Evolutionary conservation across 2,329 filamentous ascomycete genomes (phyloP).

Genomic region (Colletotrichum neosansevieriae): DNA sequence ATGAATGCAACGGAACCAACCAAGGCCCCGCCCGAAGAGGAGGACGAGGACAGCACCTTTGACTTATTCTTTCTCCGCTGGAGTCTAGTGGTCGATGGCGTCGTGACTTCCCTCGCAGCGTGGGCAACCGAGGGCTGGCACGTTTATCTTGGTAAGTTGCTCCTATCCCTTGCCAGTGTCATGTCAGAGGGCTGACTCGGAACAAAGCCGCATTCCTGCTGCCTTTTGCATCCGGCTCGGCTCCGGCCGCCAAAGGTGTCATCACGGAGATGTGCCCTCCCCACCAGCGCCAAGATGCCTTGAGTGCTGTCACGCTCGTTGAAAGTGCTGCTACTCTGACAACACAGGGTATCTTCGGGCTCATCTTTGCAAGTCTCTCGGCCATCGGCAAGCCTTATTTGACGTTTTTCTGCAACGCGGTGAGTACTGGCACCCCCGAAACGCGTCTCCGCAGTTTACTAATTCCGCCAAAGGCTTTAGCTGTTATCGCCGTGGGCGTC

Average conservation of each 20-base stretch:
- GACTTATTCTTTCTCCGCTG: slow-evolving; percentile 76
- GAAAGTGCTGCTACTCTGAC: slow-evolving; percentile 75
- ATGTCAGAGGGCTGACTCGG: background rate
- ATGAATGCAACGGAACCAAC: slow-evolving; percentile 61
- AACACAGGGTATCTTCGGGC: slow-evolving; percentile 75
- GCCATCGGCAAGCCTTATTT: slow-evolving; percentile 68
- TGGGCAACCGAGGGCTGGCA: slow-evolving; percentile 75
- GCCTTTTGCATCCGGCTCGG: slow-evolving; percentile 77
- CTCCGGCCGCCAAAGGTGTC: slow-evolving; percentile 78
- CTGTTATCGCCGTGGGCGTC: slow-evolving; percentile 62
- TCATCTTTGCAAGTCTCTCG: slow-evolving; percentile 74
- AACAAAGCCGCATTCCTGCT: slow-evolving; percentile 69
- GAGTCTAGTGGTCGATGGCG: slow-evolving; percentile 73
- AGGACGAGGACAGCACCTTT: slow-evolving; percentile 67
- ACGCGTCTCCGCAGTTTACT: background rate
- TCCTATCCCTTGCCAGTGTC: background rate
- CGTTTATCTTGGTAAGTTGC: slow-evolving; percentile 68
- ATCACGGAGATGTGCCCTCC: slow-evolving; percentile 77
- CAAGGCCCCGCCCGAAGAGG: slow-evolving; percentile 46
- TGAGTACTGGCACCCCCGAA: slow-evolving; percentile 47
- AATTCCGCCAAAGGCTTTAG: slow-evolving; percentile 58
- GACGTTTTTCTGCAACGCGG: slow-evolving; percentile 77
- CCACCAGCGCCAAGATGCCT: slow-evolving; percentile 72
- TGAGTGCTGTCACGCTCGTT: slow-evolving; percentile 76
- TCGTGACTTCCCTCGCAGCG: slow-evolving; percentile 71